A percentile compares a stretch with the other conserved stretches of the same genome.
Conservation (phyloP, 257 asterid genomes). For the Gentiana straminea region DNA sequence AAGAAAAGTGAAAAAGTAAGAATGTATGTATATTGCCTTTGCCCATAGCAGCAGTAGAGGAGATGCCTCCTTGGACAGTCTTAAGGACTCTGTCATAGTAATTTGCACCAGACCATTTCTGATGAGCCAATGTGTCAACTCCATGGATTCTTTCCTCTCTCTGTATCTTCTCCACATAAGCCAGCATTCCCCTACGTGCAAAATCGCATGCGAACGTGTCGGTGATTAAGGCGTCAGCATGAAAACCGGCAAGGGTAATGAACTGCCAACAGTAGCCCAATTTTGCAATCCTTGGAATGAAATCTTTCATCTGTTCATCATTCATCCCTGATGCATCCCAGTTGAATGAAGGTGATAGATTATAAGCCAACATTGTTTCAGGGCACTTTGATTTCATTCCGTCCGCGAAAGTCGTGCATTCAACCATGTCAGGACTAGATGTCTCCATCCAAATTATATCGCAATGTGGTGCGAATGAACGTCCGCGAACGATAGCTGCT, state of each 20-base stretch:
- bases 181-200: constrained; percentile 76
- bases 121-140: constrained; percentile 98
- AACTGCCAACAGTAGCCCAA: constrained; percentile 94
- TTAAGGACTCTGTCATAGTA: constrained; percentile 84
- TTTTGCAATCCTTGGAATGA: constrained; percentile 75
- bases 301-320: constrained; percentile 74
- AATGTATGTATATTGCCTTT: constrained; percentile 35
- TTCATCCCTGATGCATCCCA: constrained; percentile 98
- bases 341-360: constrained; percentile 87
- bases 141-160: constrained; percentile 82
- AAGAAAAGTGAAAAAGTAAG: background rate
- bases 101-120: constrained; percentile 98
- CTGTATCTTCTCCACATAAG: constrained; percentile 89
- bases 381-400: constrained; percentile 66
- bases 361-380: constrained; percentile 86
- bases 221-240: constrained; percentile 65
- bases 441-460: constrained; percentile 98
- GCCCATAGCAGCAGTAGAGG: constrained; percentile 98
- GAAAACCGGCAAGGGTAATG: constrained; percentile 92
- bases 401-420: constrained; percentile 76
- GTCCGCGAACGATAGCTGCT: constrained; percentile 82
- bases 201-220: constrained; percentile 86
- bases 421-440: constrained; percentile 63
- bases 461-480: constrained; percentile 67
- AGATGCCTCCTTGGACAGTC: constrained; percentile 94